phyloP scores from a whole-genome alignment of 768 basidiomycete genomes.

The Filobasidium wieringae region DNA sequence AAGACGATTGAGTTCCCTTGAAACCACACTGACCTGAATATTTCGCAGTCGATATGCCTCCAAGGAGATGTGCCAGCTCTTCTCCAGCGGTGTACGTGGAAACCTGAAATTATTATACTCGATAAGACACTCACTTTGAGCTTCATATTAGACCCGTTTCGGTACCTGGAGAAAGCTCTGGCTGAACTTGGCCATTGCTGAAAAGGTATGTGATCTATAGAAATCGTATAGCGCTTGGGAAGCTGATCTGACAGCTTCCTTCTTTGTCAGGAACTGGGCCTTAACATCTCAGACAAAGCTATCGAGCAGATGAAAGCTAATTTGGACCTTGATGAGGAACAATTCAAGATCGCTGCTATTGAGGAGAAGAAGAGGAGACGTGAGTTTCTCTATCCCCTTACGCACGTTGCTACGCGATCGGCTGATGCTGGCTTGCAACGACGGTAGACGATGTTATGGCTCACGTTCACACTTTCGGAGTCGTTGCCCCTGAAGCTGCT shows the following conservation, averaged over 20 bases:
- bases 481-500: constrained; percentile 82
- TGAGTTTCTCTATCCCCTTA: too few species aligned
- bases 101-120: not conserved
- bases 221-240: too few species aligned
- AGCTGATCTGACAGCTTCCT: not conserved
- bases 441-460: constrained; percentile 85
- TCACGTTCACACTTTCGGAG: constrained; percentile 94
- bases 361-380: constrained; percentile 93
- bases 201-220: constrained; percentile 58
- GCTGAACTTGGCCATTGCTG: constrained; percentile 91
- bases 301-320: constrained; percentile 90
- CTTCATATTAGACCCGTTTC: constrained; percentile 63
- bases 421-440: not conserved
- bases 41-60: constrained; percentile 82
- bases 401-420: too few species aligned
- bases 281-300: constrained; percentile 78
- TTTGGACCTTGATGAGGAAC: constrained; percentile 73
- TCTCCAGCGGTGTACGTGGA: constrained; percentile 71
- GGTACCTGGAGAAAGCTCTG: constrained; percentile 89
- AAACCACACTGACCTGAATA: not conserved
- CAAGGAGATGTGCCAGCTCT: constrained; percentile 94
- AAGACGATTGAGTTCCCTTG: not conserved
- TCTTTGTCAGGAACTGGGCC: constrained; percentile 55
- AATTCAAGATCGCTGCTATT: constrained; percentile 78
- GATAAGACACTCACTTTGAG: not conserved